Evolutionary conservation across 768 basidiomycete genomes (phyloP), one percentile per base, ranked within the genome.

Genomic region (Xerocomellus intermedius): DNA sequence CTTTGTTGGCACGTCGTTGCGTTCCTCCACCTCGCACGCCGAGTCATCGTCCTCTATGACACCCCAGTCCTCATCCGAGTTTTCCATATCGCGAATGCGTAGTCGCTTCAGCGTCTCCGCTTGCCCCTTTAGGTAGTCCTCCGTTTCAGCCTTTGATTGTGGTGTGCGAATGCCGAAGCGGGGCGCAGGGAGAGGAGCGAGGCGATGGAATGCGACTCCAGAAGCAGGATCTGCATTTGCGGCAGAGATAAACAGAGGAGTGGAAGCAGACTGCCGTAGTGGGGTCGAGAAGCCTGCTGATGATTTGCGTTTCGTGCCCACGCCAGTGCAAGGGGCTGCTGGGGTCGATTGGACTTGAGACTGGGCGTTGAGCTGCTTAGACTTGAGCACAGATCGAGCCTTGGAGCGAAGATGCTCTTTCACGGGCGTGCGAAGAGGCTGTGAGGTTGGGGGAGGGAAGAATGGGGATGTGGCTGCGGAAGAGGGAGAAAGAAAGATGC

Each of bases 241-340:
- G 12, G 71, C 66, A 30, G 77, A 73, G 42, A 75, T 74, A 41
- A 64, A 65, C 46, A 73, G 62, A 17, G 77, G 76, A 4, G 78
- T 75, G 14, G 75, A 64, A 47, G 54, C 71, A 35, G 79, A 77
- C 14, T 75, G 75, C 19, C 79, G 79, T 10, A 83, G 76, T 5
- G 86, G 86, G 10, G 86, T 88, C 41, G 75, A 74, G 72, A 57
- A 83, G 74, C 77, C 59, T 69, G 77, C 48, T 72, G 73, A 42
- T 6, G 84, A 83, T 67, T 88, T 89, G 64, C 87, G 83, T 68
- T 89, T 89, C 1, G 80, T 83, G 38, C 85, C 85, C 3, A 78
- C 72, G 13, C 77, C 76, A 36, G 75, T 61, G 13, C 69, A 70
- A 43, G 72, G 61, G 32, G 57, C 63, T 7, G 64, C 52, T 0